Conservation (phyloP, 495 filamentous ascomycete species). For the Penicillium manginii region DNA sequence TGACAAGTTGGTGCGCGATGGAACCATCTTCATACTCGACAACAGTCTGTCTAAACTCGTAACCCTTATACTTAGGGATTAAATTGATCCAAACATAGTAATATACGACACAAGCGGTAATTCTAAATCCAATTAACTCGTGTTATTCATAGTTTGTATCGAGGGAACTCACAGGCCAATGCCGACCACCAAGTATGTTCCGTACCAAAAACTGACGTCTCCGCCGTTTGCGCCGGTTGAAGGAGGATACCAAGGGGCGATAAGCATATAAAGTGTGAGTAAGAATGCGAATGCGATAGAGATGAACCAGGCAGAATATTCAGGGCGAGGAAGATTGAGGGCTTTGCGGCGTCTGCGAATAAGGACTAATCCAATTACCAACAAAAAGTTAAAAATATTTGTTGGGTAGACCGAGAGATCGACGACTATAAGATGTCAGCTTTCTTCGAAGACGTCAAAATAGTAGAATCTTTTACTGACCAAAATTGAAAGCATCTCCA, state of each 20-base stretch:
- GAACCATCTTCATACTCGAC: conserved; percentile 51
- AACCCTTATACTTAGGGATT: conserved; percentile 53
- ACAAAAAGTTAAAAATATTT: conserved; percentile 56
- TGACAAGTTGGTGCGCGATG: conserved; percentile 56
- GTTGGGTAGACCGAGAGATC: conserved; percentile 57
- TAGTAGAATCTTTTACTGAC: conserved; percentile 12
- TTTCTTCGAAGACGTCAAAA: neutral
- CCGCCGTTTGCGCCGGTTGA: conserved; percentile 57
- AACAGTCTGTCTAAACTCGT: conserved; percentile 58
- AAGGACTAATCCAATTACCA: conserved; percentile 57
- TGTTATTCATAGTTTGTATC: neutral
- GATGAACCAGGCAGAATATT: conserved; percentile 59
- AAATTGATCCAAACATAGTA: conserved; percentile 60
- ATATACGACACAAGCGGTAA: conserved; percentile 56
- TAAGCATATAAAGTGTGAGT: conserved; percentile 58
- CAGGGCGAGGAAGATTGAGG: conserved; percentile 43
- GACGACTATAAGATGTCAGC: conserved; percentile 44
- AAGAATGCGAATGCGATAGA: conserved; percentile 58
- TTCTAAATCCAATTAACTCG: conserved; percentile 30
- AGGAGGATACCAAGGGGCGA: conserved; percentile 71
- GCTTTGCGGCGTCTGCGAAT: conserved; percentile 55
- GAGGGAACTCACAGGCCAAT: conserved; percentile 52
- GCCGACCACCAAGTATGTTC: conserved; percentile 60
- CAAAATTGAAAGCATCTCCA: conserved; percentile 70
- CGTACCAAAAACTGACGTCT: conserved; percentile 70